phyloP scores from a whole-genome alignment of 2,329 filamentous ascomycete genomes.

The Aureobasidium sp. region DNA sequence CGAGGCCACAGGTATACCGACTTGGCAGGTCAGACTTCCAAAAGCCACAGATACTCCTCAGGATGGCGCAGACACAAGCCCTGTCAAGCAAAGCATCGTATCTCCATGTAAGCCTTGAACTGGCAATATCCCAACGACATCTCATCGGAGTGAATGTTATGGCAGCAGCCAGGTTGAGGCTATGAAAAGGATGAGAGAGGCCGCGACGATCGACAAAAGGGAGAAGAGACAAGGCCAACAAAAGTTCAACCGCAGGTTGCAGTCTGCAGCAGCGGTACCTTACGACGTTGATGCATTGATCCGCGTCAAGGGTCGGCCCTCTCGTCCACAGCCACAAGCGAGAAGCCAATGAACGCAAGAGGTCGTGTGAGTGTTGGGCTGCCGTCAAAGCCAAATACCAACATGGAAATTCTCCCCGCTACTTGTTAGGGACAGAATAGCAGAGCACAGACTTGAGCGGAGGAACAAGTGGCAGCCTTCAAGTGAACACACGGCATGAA shows the following conservation, averaged over 20 bases:
- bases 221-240: neutral
- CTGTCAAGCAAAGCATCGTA: neutral
- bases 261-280: constrained; percentile 4
- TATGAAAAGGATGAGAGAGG: neutral
- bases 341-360: constrained; percentile 1
- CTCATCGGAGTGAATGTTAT: neutral
- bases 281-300: constrained; percentile 4
- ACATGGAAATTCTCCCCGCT: neutral
- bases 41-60: neutral
- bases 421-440: neutral
- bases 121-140: neutral
- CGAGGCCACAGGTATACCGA: neutral
- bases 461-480: neutral
- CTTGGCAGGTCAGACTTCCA: neutral
- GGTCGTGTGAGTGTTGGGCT: neutral
- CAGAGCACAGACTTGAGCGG: neutral
- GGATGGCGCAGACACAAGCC: neutral
- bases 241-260: constrained; percentile 4
- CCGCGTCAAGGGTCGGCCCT: neutral
- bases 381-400: neutral
- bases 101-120: neutral
- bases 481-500: neutral
- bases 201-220: neutral
- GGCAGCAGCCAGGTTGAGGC: neutral
- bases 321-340: constrained; percentile 1